Evolutionary conservation across 2,329 filamentous ascomycete genomes (phyloP).

Genomic region (Aureobasidium mangrovei): DNA sequence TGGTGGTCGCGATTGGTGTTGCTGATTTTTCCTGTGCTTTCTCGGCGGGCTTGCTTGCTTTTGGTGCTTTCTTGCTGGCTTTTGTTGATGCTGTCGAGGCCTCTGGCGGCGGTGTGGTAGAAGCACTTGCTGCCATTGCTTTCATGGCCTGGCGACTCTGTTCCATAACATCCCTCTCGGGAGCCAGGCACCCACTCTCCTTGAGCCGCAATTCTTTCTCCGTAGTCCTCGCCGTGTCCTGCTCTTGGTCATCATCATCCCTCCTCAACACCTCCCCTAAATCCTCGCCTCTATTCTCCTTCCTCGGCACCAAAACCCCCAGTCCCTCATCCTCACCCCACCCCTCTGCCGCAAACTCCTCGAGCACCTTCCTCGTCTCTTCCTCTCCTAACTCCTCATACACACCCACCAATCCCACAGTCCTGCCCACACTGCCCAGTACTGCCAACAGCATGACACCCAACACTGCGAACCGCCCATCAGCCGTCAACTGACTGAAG

Average conservation of each 20-base stretch:
- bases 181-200: neutral
- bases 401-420: slow-evolving; percentile 33
- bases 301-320: slow-evolving; percentile 19
- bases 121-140: neutral
- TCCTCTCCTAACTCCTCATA: slow-evolving; percentile 35
- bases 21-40: slow-evolving; percentile 2
- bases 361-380: slow-evolving; percentile 35
- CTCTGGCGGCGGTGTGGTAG: neutral
- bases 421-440: slow-evolving; percentile 32
- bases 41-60: neutral
- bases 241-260: neutral
- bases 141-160: slow-evolving; percentile 10
- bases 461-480: slow-evolving; percentile 37
- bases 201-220: slow-evolving; percentile 3
- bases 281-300: slow-evolving; percentile 13
- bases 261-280: slow-evolving; percentile 29
- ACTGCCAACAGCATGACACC: slow-evolving; percentile 37
- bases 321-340: slow-evolving; percentile 26
- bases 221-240: neutral
- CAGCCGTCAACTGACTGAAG: slow-evolving; percentile 38
- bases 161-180: slow-evolving; percentile 7
- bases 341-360: slow-evolving; percentile 35
- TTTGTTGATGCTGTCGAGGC: neutral
- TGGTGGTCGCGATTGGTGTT: neutral
- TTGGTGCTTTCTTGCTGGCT: neutral